Conservation (phyloP, 179 eudicot genomes). For the Nepenthes alata region DNA sequence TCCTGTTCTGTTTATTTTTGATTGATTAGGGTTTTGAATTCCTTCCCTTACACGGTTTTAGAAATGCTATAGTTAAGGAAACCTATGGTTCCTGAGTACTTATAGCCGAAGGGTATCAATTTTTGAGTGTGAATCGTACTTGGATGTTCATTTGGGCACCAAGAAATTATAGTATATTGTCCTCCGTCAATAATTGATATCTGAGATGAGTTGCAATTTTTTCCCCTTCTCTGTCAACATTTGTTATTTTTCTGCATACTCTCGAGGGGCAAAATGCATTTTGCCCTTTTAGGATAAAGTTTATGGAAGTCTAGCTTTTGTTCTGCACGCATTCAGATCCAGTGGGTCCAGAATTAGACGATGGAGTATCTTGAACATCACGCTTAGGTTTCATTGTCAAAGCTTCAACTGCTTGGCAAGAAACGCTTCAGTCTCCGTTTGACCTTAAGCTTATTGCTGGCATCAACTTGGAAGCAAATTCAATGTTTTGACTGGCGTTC, state of each 20-base stretch:
- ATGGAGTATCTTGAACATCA: slow-evolving; percentile 10
- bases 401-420: slow-evolving; percentile 11
- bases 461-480: slow-evolving; percentile 5
- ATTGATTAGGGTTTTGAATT: slow-evolving; percentile 24
- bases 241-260: neutral
- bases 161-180: neutral
- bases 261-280: no score
- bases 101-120: neutral
- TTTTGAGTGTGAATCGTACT: slow-evolving; percentile 1
- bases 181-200: neutral
- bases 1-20: neutral
- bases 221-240: neutral
- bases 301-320: neutral
- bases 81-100: no score
- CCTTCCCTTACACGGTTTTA: neutral
- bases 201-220: neutral
- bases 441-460: slow-evolving; percentile 15
- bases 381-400: slow-evolving; percentile 4
- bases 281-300: neutral
- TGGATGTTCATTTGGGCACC: neutral
- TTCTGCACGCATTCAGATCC: slow-evolving; percentile 13
- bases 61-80: neutral
- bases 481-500: slow-evolving; percentile 12
- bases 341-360: slow-evolving; percentile 9
- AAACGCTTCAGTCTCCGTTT: slow-evolving; percentile 14